Evolutionary conservation across 768 basidiomycete species (phyloP).

Genomic region (Candolleomyces efflorescens): DNA sequence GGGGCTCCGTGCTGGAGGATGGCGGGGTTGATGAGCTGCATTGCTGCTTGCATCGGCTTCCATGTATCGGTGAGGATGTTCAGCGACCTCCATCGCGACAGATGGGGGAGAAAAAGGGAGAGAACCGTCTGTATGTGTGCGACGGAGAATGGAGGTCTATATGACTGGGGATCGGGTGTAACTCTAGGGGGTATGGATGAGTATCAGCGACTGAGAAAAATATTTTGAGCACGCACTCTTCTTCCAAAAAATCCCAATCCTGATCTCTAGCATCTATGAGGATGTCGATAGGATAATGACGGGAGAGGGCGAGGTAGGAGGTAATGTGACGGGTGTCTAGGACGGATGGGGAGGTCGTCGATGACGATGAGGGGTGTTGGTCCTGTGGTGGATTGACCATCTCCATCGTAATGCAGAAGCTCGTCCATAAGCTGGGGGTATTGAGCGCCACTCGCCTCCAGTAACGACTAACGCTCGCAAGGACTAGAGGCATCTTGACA

Average conservation of each 20-base stretch:
- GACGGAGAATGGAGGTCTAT: conserved; percentile 36
- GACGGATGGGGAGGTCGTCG: background rate
- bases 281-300: conserved; percentile 47
- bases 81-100: conserved; percentile 50
- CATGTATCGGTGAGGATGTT: conserved; percentile 52
- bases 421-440: conserved; percentile 53
- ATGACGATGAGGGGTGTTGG: background rate
- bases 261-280: conserved; percentile 56
- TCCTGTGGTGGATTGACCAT: conserved; percentile 21
- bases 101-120: conserved; percentile 45
- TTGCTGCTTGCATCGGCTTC: conserved; percentile 53
- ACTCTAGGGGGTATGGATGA: background rate
- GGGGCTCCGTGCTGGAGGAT: conserved; percentile 33
- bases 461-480: conserved; percentile 45
- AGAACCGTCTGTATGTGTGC: conserved; percentile 43
- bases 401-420: conserved; percentile 44
- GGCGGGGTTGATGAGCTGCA: conserved; percentile 38
- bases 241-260: conserved; percentile 54
- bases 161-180: conserved; percentile 15
- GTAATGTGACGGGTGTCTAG: conserved; percentile 35
- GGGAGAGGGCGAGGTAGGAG: conserved; percentile 43
- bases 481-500: conserved; percentile 39
- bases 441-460: conserved; percentile 50
- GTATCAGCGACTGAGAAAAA: background rate
- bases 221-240: conserved; percentile 31